Conservation (phyloP, 345 rosid genomes). For the Firmiana major region DNA sequence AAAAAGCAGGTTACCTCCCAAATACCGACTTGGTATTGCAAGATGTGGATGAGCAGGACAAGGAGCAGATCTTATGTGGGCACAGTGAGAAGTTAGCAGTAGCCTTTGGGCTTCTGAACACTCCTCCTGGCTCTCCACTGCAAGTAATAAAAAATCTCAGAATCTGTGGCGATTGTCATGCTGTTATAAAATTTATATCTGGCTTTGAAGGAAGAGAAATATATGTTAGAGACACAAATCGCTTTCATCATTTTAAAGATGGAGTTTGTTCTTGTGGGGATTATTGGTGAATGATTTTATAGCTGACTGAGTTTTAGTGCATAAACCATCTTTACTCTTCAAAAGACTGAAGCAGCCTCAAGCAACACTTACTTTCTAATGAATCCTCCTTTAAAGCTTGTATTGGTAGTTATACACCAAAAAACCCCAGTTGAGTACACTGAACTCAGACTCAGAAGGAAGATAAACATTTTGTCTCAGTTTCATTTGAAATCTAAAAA, state of each 20-base stretch:
- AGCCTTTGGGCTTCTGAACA: conserved; percentile 50
- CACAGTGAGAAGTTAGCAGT: conserved; percentile 67
- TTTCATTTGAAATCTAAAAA: neutral
- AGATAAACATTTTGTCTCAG: neutral
- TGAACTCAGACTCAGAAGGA: neutral
- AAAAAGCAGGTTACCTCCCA: conserved; percentile 29
- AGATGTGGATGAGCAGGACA: conserved; percentile 48
- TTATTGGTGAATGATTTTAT: conserved; percentile 43
- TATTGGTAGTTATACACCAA: neutral
- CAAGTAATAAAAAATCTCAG: conserved; percentile 70
- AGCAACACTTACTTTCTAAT: neutral
- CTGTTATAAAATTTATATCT: conserved; percentile 40
- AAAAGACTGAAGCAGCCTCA: neutral
- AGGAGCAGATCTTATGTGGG: conserved; percentile 55
- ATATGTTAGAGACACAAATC: conserved; percentile 44
- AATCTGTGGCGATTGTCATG: conserved; percentile 57
- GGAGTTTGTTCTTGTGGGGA: conserved; percentile 62
- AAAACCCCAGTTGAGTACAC: neutral
- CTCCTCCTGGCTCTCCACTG: conserved; percentile 46
- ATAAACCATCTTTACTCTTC: neutral
- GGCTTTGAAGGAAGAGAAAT: conserved; percentile 37
- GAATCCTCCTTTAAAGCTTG: neutral
- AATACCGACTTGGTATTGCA: conserved; percentile 33
- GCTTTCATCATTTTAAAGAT: conserved; percentile 60
- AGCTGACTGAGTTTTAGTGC: neutral